Conservation (phyloP, 2,329 filamentous ascomycete species). For the Penicillium concentricum region DNA sequence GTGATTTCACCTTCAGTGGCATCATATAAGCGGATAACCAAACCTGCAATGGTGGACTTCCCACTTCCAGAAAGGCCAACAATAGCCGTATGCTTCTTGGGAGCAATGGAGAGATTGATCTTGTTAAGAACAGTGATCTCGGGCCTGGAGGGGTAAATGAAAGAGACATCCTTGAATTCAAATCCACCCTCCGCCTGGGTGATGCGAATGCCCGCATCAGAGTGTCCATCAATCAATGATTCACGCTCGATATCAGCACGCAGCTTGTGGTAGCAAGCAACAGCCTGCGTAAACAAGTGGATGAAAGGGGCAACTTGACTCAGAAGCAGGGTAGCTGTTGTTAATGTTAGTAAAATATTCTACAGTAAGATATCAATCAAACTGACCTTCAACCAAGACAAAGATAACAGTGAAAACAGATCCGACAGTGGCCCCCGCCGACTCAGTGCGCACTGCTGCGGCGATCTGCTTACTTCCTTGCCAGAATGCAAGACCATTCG, state of each 20-base stretch:
- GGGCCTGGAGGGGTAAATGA: slow-evolving; percentile 34
- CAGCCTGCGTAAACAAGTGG: slow-evolving; percentile 51
- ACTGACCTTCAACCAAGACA: slow-evolving; percentile 38
- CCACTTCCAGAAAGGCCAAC: slow-evolving; percentile 57
- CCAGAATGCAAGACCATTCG: slow-evolving; percentile 68
- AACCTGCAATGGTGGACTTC: slow-evolving; percentile 65
- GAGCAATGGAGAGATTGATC: slow-evolving; percentile 29
- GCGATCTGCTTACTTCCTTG: slow-evolving; percentile 60
- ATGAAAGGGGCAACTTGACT: slow-evolving; percentile 42
- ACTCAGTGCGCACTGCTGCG: slow-evolving; percentile 22
- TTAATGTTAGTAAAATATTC: slow-evolving; percentile 9
- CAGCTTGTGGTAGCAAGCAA: slow-evolving; percentile 59
- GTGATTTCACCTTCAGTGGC: slow-evolving; percentile 61
- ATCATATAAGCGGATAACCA: slow-evolving; percentile 66
- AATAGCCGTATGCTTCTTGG: slow-evolving; percentile 53
- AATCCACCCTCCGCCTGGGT: slow-evolving; percentile 30
- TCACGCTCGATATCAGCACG: slow-evolving; percentile 56
- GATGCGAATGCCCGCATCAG: slow-evolving; percentile 21
- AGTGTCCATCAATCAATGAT: slow-evolving; percentile 47
- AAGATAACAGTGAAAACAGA: slow-evolving; percentile 42
- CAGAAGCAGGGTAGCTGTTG: slow-evolving; percentile 36
- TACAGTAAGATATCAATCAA: background rate
- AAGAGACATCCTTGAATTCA: slow-evolving; percentile 37
- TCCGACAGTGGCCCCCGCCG: slow-evolving; percentile 31
- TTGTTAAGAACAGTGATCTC: slow-evolving; percentile 29